Evolutionary conservation across 2,329 filamentous ascomycete genomes (phyloP), one percentile per base, ranked within the genome.

Genomic region (Calonectria pauciramosa): DNA sequence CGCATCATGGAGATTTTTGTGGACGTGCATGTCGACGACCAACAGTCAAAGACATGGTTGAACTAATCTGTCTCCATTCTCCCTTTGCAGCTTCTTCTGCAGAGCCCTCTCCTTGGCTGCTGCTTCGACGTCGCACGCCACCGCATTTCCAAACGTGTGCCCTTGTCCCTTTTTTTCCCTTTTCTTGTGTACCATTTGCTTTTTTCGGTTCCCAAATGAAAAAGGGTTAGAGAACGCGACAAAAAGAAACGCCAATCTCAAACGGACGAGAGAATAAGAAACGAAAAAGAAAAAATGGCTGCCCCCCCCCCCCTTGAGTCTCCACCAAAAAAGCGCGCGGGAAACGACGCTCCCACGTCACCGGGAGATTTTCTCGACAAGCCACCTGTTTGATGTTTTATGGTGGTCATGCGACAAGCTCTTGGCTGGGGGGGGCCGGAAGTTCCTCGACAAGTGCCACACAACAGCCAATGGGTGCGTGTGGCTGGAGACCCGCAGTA

Each of bases 281-380:
- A 63, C 20, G 41, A 41, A n/a, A 28, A 63, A 41, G 7, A 28
- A 59, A 59, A 59, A 59, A 59, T 5, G 54, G 34, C 10, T 34
- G 32, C n/a, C n/a, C n/a, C n/a, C 16, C 4, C 52, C 10, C 32
- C 18, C 52, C 10, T 36, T 23, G 18, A 34, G 30, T 59, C 54
- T 36, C 54, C 54, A 59, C 54, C 54, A 36, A 59, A 59, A 59
- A 59, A 59, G 54, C 54, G 54, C 30, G 52, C 30, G 54, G 30
- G 32, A 59, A 59, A 59, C 54, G 54, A 59, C 32, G 54, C 54
- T 59, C 54, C 32, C 54, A 59, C 54, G 54, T 59, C 54, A 59
- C 54, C 54, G 54, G 54, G 32, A 59, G 54, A 59, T 59, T 59
- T 59, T 44, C 59, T 64, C 59, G 34, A 41, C 59, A 66, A 36